Conservation (phyloP, 129 eudicot species). For the Lactuca saligna region DNA sequence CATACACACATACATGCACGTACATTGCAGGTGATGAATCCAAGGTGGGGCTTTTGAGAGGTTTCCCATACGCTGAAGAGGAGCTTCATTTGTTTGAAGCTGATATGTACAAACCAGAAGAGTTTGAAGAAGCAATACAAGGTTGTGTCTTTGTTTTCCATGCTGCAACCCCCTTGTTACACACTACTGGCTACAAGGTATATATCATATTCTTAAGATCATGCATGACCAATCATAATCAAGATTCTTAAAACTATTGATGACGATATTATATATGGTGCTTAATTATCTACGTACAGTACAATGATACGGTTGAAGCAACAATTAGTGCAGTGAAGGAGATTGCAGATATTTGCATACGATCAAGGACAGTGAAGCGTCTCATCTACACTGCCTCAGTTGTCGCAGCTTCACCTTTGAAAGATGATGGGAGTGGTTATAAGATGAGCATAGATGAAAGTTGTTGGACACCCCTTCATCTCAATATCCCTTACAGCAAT, state of each 20-base stretch:
- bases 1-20: no score
- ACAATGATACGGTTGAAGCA: conserved; percentile 42
- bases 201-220: not conserved
- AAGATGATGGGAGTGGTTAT: conserved; percentile 48
- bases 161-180: conserved; percentile 36
- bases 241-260: not conserved
- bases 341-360: conserved; percentile 40
- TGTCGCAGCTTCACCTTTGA: conserved; percentile 52
- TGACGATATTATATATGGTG: not conserved
- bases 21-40: conserved; percentile 42
- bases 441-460: conserved; percentile 47
- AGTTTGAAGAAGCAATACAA: conserved; percentile 40
- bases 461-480: conserved; percentile 59
- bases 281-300: conserved; percentile 17
- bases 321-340: conserved; percentile 42
- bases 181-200: conserved; percentile 36
- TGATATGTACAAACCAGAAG: conserved; percentile 33
- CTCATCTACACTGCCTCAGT: conserved; percentile 55
- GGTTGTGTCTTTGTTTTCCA: conserved; percentile 53
- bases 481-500: conserved; percentile 23
- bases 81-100: conserved; percentile 44
- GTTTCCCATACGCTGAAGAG: conserved; percentile 34
- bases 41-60: conserved; percentile 47
- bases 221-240: not conserved
- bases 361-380: conserved; percentile 51